These are phyloP conservation scores for Chamaecrista fasciculata DNA, from an alignment of 306 rosid species.

Conservation along the genomic window DNA sequence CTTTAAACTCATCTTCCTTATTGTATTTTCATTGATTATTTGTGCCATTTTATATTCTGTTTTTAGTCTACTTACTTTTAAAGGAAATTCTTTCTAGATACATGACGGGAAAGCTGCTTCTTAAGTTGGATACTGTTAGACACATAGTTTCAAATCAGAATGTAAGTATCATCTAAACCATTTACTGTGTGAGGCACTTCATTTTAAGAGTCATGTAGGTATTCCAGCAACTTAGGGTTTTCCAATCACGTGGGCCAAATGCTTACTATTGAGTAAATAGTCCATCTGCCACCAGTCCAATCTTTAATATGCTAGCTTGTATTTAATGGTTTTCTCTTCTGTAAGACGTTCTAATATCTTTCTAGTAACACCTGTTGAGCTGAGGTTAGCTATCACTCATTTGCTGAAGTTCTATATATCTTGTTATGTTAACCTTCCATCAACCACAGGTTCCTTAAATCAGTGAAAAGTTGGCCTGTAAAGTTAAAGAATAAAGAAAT, in stretches of 20 bases:
- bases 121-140: constrained; percentile 39
- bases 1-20: background rate
- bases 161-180: constrained; percentile 31
- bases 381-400: background rate
- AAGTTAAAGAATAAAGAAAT: too few species aligned
- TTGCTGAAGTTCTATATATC: constrained; percentile 1
- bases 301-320: background rate
- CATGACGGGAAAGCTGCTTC: constrained; percentile 40
- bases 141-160: constrained; percentile 34
- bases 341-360: background rate
- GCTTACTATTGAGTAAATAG: too few species aligned
- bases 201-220: background rate
- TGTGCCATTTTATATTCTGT: background rate
- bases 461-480: background rate
- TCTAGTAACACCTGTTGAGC: background rate
- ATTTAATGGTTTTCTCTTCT: background rate
- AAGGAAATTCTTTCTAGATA: constrained; percentile 23
- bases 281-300: background rate
- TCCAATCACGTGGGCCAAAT: background rate
- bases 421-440: background rate
- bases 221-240: background rate
- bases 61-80: constrained; percentile 20
- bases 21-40: constrained; percentile 11
- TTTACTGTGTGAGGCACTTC: constrained; percentile 14
- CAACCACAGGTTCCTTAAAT: background rate